Conservation (phyloP, 1,139 yeast genomes). For the Arxiozyma bovina region DNA sequence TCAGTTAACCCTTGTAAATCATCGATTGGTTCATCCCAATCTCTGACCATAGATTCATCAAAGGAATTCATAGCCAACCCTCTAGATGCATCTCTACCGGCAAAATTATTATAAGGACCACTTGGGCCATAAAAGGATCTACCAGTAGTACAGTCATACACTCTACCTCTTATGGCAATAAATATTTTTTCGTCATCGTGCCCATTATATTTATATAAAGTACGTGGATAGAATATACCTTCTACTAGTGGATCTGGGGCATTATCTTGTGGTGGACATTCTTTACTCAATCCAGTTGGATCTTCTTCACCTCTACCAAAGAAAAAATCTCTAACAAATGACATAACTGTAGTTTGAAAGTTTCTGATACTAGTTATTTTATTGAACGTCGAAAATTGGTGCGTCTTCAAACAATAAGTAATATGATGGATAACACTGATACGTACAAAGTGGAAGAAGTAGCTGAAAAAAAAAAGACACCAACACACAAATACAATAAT, state of each 20-base stretch:
- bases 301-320: conserved; percentile 35
- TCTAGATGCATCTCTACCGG: conserved; percentile 93
- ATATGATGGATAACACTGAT: not conserved
- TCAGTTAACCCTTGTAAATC: conserved; percentile 49
- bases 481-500: no score
- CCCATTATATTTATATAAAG: conserved; percentile 72
- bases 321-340: conserved; percentile 32
- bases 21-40: conserved; percentile 67
- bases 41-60: conserved; percentile 51
- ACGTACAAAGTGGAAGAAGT: not conserved
- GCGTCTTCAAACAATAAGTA: no score
- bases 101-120: conserved; percentile 91
- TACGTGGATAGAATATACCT: conserved; percentile 71
- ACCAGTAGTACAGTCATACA: conserved; percentile 77
- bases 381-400: no score
- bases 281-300: conserved; percentile 29
- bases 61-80: conserved; percentile 89
- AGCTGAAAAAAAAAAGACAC: not conserved
- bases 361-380: not conserved
- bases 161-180: conserved; percentile 76
- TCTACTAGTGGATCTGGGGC: conserved; percentile 54
- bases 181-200: conserved; percentile 66
- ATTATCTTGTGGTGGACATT: conserved; percentile 6
- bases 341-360: conserved; percentile 23
- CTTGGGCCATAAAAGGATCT: conserved; percentile 91